Percentiles rank a stretch among this genome's conserved stretches.
Conservation (phyloP, 768 basidiomycete genomes). For the Tulasnella sp. region DNA sequence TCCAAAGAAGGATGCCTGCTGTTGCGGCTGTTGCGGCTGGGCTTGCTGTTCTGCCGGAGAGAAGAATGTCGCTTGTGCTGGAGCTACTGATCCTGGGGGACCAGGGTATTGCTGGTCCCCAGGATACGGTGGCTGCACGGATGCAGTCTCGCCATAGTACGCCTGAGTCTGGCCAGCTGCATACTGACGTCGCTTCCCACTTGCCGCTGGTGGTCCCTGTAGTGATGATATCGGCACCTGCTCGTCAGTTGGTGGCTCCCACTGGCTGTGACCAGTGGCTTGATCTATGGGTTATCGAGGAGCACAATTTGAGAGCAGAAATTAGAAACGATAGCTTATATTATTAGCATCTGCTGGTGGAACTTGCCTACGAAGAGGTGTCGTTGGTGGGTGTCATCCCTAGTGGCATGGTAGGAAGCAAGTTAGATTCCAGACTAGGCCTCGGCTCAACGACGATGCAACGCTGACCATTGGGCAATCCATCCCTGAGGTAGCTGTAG, state of each 20-base stretch:
- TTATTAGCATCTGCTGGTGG: background rate
- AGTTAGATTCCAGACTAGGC: slow-evolving; percentile 20
- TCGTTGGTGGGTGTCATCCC: slow-evolving; percentile 71
- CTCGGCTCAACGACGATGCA: background rate
- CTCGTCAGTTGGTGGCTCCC: slow-evolving; percentile 61
- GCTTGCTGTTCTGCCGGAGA: slow-evolving; percentile 29
- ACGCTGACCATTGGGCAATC: slow-evolving; percentile 80
- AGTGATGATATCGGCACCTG: slow-evolving; percentile 41
- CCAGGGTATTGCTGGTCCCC: slow-evolving; percentile 38
- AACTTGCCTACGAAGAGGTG: slow-evolving; percentile 81
- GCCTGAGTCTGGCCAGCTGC: slow-evolving; percentile 89
- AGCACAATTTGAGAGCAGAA: slow-evolving; percentile 1
- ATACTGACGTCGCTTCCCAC: slow-evolving; percentile 77
- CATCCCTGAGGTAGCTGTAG: slow-evolving; percentile 75
- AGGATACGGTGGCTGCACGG: slow-evolving; percentile 4
- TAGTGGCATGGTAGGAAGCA: slow-evolving; percentile 31
- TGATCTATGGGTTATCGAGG: slow-evolving; percentile 46
- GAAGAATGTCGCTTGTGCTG: slow-evolving; percentile 24
- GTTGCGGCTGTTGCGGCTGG: background rate
- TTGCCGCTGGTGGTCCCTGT: slow-evolving; percentile 30
- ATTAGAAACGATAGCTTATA: background rate
- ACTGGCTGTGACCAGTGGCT: slow-evolving; percentile 72
- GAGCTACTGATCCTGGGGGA: slow-evolving; percentile 28
- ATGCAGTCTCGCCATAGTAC: slow-evolving; percentile 42
- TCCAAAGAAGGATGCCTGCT: background rate